These are phyloP conservation scores for Prunus persica DNA, from an alignment of 306 rosid genomes.

Conservation along the genomic window DNA sequence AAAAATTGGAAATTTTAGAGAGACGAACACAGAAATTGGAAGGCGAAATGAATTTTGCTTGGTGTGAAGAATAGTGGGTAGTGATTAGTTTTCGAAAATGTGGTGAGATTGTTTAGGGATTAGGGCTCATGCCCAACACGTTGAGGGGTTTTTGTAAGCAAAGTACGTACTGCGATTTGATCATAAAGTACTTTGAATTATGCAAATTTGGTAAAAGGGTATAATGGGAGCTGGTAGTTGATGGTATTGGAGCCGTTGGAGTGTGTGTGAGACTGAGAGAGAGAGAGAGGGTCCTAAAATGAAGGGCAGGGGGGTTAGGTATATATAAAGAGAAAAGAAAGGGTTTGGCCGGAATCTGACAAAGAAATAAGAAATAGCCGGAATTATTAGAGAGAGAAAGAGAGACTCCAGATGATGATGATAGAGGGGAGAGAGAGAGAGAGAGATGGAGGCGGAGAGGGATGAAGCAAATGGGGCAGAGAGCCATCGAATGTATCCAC, in stretches of 20 bases:
- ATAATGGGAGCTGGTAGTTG: conserved; percentile 12
- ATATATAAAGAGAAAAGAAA: conserved; percentile 25
- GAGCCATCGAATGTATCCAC: conserved; percentile 38
- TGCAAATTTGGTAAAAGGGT: neutral
- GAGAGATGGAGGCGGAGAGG: neutral
- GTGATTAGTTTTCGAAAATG: neutral
- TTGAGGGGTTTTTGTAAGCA: neutral
- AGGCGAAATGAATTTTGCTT: neutral
- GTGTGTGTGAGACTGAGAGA: neutral
- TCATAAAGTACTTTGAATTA: neutral
- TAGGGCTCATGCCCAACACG: neutral
- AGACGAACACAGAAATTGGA: neutral
- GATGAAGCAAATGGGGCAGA: conserved; percentile 25
- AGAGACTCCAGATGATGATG: neutral
- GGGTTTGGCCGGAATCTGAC: conserved; percentile 42
- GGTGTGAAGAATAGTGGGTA: neutral
- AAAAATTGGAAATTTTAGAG: neutral
- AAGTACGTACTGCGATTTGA: conserved; percentile 2
- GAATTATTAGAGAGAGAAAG: conserved; percentile 36
- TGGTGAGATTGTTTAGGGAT: neutral
- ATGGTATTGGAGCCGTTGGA: neutral
- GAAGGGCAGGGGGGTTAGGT: conserved; percentile 20
- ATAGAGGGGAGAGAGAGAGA: conserved; percentile 11
- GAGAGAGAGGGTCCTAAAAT: neutral
- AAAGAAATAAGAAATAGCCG: conserved; percentile 18